Evolutionary conservation across 1,139 yeast species (phyloP).

Genomic region (Scheffersomyces illinoinensis): DNA sequence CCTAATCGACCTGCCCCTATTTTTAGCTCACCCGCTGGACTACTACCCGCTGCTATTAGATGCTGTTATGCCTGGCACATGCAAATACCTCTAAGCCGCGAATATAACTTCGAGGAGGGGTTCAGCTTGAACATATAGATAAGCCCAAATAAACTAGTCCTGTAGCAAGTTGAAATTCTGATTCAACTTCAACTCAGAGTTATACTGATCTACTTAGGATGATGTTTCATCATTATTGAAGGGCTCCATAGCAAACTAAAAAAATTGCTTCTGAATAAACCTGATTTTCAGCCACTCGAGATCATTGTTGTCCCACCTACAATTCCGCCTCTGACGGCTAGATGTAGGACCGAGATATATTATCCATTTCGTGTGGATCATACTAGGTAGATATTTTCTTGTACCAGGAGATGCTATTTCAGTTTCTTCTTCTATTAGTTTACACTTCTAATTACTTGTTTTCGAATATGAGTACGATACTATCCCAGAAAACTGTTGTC

Average conservation of each 20-base stretch:
- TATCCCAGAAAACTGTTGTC: not conserved
- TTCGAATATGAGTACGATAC: no score
- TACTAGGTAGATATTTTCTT: no score
- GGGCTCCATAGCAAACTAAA: not conserved
- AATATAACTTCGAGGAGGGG: not conserved
- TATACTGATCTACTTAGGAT: not conserved
- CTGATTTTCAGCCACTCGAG: not conserved
- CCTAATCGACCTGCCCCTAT: not conserved
- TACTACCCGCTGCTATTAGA: not conserved
- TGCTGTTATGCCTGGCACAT: not conserved
- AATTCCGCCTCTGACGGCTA: not conserved
- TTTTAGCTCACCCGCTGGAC: not conserved
- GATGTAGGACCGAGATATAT: not conserved
- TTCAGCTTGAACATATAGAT: not conserved
- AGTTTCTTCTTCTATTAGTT: no score
- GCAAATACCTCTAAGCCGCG: not conserved
- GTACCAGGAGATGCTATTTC: no score
- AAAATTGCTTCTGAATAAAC: no score
- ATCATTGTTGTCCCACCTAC: not conserved
- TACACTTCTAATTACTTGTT: no score
- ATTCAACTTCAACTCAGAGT: not conserved
- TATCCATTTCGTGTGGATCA: not conserved
- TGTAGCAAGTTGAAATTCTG: not conserved
- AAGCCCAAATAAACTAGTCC: not conserved
- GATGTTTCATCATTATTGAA: not conserved